Evolutionary conservation across 2,329 filamentous ascomycete genomes (phyloP).

Genomic region (Talaromyces funiculosus): DNA sequence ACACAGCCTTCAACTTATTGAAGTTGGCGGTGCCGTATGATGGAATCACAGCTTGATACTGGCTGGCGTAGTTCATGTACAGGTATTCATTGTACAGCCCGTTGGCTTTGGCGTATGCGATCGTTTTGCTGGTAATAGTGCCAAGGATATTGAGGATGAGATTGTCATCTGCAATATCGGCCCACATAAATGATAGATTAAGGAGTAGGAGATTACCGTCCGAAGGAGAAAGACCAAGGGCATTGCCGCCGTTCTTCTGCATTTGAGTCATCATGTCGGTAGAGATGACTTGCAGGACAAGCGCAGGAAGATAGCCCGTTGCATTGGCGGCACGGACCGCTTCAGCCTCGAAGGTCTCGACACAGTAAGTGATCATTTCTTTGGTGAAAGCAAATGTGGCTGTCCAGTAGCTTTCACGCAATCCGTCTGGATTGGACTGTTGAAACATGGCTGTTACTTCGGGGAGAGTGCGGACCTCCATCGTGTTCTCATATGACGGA

Average conservation of each 20-base stretch:
- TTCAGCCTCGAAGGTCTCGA: constrained; percentile 22
- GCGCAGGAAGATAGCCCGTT: constrained; percentile 20
- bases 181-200: constrained; percentile 28
- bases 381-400: constrained; percentile 27
- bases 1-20: constrained; percentile 26
- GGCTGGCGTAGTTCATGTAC: constrained; percentile 47
- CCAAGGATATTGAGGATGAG: constrained; percentile 22
- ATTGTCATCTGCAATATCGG: constrained; percentile 27
- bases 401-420: constrained; percentile 31
- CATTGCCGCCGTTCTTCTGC: constrained; percentile 30
- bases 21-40: constrained; percentile 39
- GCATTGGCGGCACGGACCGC: constrained; percentile 18
- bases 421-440: constrained; percentile 27
- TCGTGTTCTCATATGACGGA: constrained; percentile 25
- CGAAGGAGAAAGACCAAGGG: constrained; percentile 27
- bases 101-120: constrained; percentile 24
- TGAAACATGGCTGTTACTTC: constrained; percentile 34
- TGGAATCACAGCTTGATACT: constrained; percentile 38
- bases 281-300: constrained; percentile 32
- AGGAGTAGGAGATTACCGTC: constrained; percentile 24
- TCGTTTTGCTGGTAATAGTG: constrained; percentile 24
- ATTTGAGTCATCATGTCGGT: constrained; percentile 25
- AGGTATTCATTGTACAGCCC: constrained; percentile 30
- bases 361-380: constrained; percentile 22
- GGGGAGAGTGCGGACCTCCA: constrained; percentile 23